Percentiles rank a stretch among this genome's conserved stretches.
phyloP scores from a whole-genome alignment of 306 rosid species.

The Rubus parviflorus region DNA sequence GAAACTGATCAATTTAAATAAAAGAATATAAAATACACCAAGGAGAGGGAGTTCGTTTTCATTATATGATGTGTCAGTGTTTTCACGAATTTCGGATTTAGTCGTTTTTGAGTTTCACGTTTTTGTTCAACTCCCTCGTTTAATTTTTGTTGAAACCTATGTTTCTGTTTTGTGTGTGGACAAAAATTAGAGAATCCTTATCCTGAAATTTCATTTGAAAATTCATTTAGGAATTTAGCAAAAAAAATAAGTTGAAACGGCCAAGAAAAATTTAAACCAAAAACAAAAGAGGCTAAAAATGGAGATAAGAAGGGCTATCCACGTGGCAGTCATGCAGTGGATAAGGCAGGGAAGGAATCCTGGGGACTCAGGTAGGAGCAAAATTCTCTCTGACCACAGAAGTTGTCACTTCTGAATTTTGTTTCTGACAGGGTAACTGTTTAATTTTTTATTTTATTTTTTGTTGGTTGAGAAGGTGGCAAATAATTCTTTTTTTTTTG shows the following conservation, averaged over 20 bases:
- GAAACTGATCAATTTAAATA: background rate
- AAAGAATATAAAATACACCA: background rate
- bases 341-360: background rate
- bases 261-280: background rate
- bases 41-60: background rate
- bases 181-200: background rate
- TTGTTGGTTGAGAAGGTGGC: background rate
- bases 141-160: background rate
- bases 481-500: too few relatives aligned
- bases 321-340: slow-evolving; percentile 13
- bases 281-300: background rate
- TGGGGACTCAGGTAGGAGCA: background rate
- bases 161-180: background rate
- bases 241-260: background rate
- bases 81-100: background rate
- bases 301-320: background rate
- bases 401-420: background rate
- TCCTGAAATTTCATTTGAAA: background rate
- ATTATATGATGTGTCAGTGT: background rate
- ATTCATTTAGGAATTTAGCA: background rate
- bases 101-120: background rate
- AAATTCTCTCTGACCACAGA: background rate
- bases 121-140: too few relatives aligned
- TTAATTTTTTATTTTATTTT: background rate
- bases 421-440: background rate